Percentiles rank a stretch among this genome's conserved stretches.
Evolutionary conservation across 179 eudicot species (phyloP).

Genomic region (Silene coronaria): DNA sequence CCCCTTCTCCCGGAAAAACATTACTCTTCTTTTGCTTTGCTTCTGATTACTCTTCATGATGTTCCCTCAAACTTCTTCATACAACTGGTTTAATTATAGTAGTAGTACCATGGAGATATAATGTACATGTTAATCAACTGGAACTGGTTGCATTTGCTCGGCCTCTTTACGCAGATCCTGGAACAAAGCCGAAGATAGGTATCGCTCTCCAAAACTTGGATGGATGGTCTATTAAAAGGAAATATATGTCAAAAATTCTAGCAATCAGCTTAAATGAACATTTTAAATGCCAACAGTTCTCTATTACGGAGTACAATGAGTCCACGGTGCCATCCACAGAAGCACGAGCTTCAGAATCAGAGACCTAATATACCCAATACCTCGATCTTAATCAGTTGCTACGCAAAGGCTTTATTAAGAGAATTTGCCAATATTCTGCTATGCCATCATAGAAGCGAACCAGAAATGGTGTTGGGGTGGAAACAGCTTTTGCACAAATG

Average conservation of each 20-base stretch:
- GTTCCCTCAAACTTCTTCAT: background rate
- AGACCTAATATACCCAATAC: too few relatives aligned
- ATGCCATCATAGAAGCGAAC: too few relatives aligned
- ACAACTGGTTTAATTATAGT: background rate
- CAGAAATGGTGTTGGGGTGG: too few relatives aligned
- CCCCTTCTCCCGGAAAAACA: background rate
- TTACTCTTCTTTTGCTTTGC: too few relatives aligned
- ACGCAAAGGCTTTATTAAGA: background rate
- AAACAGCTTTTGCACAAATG: too few relatives aligned
- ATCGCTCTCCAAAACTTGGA: constrained; percentile 86
- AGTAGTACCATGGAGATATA: background rate
- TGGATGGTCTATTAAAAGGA: constrained; percentile 54
- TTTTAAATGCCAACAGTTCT: background rate
- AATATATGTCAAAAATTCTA: background rate
- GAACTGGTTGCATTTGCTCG: constrained; percentile 79
- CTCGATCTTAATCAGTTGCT: background rate
- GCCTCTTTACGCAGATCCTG: constrained; percentile 81
- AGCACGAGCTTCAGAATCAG: background rate
- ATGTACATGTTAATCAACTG: constrained; percentile 51
- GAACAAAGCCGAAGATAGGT: constrained; percentile 78
- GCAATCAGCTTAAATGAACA: background rate
- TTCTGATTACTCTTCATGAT: background rate
- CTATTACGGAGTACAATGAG: background rate
- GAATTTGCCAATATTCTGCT: too few relatives aligned
- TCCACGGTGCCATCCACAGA: background rate